Evolutionary conservation across 441 rosid genomes (phyloP).

Genomic region (Mallotus japonicus): DNA sequence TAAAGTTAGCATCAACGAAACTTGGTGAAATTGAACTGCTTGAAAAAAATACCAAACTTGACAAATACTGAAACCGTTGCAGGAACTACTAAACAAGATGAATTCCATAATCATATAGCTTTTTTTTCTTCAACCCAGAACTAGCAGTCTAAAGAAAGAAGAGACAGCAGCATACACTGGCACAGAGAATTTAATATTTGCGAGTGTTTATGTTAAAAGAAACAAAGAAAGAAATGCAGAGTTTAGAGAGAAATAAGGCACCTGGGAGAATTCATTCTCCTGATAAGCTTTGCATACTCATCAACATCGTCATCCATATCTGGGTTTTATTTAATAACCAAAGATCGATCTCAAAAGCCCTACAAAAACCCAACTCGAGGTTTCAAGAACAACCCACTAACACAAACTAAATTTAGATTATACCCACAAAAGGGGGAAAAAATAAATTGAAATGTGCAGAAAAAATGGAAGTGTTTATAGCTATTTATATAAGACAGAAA

Average conservation of each 20-base stretch:
- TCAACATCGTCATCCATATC: slow-evolving; percentile 45
- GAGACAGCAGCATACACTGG: neutral
- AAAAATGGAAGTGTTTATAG: neutral
- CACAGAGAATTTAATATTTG: neutral
- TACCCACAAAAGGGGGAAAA: neutral
- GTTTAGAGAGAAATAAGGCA: slow-evolving; percentile 7
- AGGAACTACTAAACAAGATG: neutral
- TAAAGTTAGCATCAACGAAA: neutral
- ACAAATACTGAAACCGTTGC: neutral
- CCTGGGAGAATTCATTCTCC: slow-evolving; percentile 59
- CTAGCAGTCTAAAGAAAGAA: neutral
- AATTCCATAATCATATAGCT: no score
- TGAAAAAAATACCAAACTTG: no score
- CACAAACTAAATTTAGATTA: neutral
- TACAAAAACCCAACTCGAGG: neutral
- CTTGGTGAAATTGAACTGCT: neutral
- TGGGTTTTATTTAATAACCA: neutral
- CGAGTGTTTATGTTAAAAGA: neutral
- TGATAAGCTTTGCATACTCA: slow-evolving; percentile 50
- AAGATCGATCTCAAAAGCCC: neutral
- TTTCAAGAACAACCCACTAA: neutral
- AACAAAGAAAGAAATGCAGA: neutral
- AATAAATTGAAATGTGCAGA: neutral
- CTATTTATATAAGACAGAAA: slow-evolving; percentile 7
- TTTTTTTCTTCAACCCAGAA: no score